phyloP scores from a whole-genome alignment of 2,329 filamentous ascomycete genomes.

The Claviceps maximensis region DNA sequence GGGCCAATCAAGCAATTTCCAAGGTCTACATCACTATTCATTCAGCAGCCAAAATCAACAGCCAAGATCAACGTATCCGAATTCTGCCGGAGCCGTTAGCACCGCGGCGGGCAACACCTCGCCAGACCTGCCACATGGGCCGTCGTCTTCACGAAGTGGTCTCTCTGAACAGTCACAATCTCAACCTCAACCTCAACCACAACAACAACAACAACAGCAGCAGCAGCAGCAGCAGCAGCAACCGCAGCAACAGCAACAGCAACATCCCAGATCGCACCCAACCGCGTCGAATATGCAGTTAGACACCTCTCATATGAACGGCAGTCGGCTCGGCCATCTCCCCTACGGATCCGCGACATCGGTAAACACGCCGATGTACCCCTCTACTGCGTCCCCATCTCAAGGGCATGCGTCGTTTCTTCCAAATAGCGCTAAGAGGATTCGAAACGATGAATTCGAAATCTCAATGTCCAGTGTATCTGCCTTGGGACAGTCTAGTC shows the following conservation, averaged over 20 bases:
- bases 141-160: constrained; percentile 19
- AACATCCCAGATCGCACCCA: constrained; percentile 13
- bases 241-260: background rate
- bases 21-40: constrained; percentile 6
- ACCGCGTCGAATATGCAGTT: constrained; percentile 36
- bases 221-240: background rate
- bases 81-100: constrained; percentile 22
- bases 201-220: background rate
- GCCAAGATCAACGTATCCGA: constrained; percentile 34
- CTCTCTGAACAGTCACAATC: constrained; percentile 26
- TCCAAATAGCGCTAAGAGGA: constrained; percentile 32
- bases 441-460: constrained; percentile 46
- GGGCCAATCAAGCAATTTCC: constrained; percentile 16
- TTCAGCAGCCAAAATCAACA: constrained; percentile 12
- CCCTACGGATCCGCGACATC: constrained; percentile 38
- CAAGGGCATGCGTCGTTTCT: constrained; percentile 19
- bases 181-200: constrained; percentile 21
- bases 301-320: constrained; percentile 40
- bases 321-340: constrained; percentile 37
- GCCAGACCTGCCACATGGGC: constrained; percentile 24
- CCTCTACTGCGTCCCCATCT: constrained; percentile 31
- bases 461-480: constrained; percentile 36
- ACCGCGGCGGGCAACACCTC: constrained; percentile 33
- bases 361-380: constrained; percentile 39
- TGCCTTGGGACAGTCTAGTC: constrained; percentile 40